Evolutionary conservation across 2,329 filamentous ascomycete species (phyloP).

Genomic region (Arthrobotrys pseudoclavata): DNA sequence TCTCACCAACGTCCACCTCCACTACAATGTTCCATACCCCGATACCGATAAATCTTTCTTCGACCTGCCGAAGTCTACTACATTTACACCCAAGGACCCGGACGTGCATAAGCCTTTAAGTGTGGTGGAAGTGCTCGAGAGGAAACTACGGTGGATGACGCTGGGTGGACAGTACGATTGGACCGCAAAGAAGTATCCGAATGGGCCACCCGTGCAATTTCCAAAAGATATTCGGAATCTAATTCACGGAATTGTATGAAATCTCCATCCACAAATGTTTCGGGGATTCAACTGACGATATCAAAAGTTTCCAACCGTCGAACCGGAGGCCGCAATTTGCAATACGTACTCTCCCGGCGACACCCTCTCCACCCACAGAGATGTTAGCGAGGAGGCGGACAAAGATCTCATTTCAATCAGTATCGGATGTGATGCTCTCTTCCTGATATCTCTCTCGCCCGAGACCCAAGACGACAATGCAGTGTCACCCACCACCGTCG

Average conservation of each 20-base stretch:
- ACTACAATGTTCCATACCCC: conserved; percentile 79
- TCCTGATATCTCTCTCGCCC: conserved; percentile 78
- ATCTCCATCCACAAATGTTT: neutral
- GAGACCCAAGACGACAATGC: neutral
- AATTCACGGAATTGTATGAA: conserved; percentile 66
- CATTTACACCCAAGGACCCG: conserved; percentile 75
- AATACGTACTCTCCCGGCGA: conserved; percentile 94
- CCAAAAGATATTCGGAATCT: conserved; percentile 79
- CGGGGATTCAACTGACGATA: neutral
- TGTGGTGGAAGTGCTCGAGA: conserved; percentile 78
- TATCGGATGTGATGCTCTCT: conserved; percentile 89
- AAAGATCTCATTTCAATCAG: conserved; percentile 86
- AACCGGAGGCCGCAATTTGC: conserved; percentile 89
- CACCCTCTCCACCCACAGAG: conserved; percentile 90
- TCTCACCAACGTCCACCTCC: conserved; percentile 89
- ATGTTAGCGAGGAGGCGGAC: conserved; percentile 88
- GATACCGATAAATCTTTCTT: conserved; percentile 71
- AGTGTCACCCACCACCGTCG: neutral
- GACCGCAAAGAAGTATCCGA: conserved; percentile 86
- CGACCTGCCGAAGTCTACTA: conserved; percentile 68
- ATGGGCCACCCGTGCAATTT: conserved; percentile 76
- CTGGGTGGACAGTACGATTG: conserved; percentile 97
- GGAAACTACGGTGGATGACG: conserved; percentile 91
- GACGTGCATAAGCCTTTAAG: conserved; percentile 80
- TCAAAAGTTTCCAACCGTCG: conserved; percentile 79